Evolutionary conservation across 768 basidiomycete genomes (phyloP).

Genomic region (Chalciporus chontae): DNA sequence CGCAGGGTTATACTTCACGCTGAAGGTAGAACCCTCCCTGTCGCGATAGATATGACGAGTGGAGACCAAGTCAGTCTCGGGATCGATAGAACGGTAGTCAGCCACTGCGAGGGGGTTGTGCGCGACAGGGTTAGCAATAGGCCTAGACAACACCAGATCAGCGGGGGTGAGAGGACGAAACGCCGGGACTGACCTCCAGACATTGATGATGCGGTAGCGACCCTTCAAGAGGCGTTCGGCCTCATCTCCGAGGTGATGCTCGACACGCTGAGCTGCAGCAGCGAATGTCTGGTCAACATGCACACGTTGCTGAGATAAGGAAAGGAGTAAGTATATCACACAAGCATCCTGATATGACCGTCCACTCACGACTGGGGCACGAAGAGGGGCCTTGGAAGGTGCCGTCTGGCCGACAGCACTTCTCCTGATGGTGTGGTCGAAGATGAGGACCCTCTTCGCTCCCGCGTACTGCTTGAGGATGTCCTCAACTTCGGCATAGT

Average conservation of each 20-base stretch:
- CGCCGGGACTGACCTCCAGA: slow-evolving; percentile 34
- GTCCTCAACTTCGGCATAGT: slow-evolving; percentile 42
- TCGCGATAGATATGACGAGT: slow-evolving; percentile 35
- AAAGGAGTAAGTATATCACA: neutral
- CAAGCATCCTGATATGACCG: neutral
- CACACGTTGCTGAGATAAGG: slow-evolving; percentile 30
- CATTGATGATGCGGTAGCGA: slow-evolving; percentile 44
- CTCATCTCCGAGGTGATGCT: slow-evolving; percentile 37
- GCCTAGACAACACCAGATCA: slow-evolving; percentile 15
- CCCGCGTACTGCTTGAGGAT: slow-evolving; percentile 39
- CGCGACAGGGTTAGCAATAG: slow-evolving; percentile 37
- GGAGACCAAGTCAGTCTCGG: slow-evolving; percentile 34
- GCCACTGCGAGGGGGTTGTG: slow-evolving; percentile 41
- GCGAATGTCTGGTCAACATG: slow-evolving; percentile 45
- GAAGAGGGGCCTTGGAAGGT: slow-evolving; percentile 5
- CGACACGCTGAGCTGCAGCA: slow-evolving; percentile 36
- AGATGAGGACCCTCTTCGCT: slow-evolving; percentile 39
- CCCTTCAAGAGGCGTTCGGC: slow-evolving; percentile 39
- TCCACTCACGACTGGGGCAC: slow-evolving; percentile 34
- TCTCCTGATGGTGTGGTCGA: slow-evolving; percentile 44
- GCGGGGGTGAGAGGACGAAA: neutral
- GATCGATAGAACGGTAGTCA: slow-evolving; percentile 39
- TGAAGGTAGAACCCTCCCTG: slow-evolving; percentile 34
- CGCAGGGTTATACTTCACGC: slow-evolving; percentile 33
- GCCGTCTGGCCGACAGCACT: slow-evolving; percentile 4